These are phyloP conservation scores for Aureobasidium leucospermi DNA, from an alignment of 2,329 filamentous ascomycete species.

Conservation along the genomic window DNA sequence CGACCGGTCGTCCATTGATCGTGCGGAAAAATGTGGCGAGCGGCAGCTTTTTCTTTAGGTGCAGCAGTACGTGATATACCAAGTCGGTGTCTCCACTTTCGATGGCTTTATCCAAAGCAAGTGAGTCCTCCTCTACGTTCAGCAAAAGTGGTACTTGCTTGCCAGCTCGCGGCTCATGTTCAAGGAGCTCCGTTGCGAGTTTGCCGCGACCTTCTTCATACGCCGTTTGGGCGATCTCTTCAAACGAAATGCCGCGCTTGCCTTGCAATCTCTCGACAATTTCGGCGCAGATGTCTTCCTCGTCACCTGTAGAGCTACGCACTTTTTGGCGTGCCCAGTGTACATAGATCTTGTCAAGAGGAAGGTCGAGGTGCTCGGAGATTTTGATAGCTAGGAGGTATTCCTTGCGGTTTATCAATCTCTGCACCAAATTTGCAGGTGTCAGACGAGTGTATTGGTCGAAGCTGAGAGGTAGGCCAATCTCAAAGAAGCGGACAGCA, in stretches of 20 bases:
- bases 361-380: slow-evolving; percentile 76
- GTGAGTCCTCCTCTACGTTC: slow-evolving; percentile 90
- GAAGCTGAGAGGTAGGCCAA: slow-evolving; percentile 84
- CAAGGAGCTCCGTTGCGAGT: slow-evolving; percentile 84
- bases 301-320: slow-evolving; percentile 72
- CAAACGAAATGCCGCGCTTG: slow-evolving; percentile 90
- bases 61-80: slow-evolving; percentile 78
- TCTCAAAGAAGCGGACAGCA: slow-evolving; percentile 81
- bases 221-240: slow-evolving; percentile 83
- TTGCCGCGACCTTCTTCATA: slow-evolving; percentile 86
- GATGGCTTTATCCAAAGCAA: slow-evolving; percentile 92
- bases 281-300: slow-evolving; percentile 76
- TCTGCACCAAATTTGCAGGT: slow-evolving; percentile 76
- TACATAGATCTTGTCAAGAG: slow-evolving; percentile 85
- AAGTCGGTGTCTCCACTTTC: slow-evolving; percentile 93
- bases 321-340: slow-evolving; percentile 97
- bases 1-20: slow-evolving; percentile 77
- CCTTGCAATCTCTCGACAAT: slow-evolving; percentile 82
- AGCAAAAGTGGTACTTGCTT: slow-evolving; percentile 89
- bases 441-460: slow-evolving; percentile 90
- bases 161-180: slow-evolving; percentile 90
- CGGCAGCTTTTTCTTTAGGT: slow-evolving; percentile 83
- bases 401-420: slow-evolving; percentile 81
- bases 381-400: slow-evolving; percentile 86
- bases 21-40: slow-evolving; percentile 87